A percentile compares a stretch with the other conserved stretches of the same genome.
Evolutionary conservation across 345 rosid species (phyloP).

Genomic region (Eucalyptus pauciflora): DNA sequence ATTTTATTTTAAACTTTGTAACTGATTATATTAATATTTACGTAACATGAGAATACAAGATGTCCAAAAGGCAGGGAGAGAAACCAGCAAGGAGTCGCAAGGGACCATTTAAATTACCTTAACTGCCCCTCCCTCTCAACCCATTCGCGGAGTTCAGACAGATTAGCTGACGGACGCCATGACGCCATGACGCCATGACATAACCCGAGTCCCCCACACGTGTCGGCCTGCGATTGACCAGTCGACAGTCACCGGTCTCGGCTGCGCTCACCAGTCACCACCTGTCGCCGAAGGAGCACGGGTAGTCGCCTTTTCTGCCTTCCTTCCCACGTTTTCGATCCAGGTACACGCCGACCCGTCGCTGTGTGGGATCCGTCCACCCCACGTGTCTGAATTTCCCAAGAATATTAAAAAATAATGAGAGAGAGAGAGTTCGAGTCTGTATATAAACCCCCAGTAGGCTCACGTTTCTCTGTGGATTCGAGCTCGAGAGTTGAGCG

Average conservation of each 20-base stretch:
- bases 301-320: background rate
- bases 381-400: background rate
- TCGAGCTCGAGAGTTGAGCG: background rate
- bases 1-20: background rate
- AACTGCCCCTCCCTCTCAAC: background rate
- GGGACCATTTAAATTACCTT: background rate
- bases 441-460: background rate
- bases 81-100: background rate
- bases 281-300: background rate
- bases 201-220: background rate
- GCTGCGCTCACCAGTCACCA: background rate
- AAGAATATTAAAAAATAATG: background rate
- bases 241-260: background rate
- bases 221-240: background rate
- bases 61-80: background rate
- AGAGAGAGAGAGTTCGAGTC: background rate
- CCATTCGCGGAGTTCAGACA: background rate
- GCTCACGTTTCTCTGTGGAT: rapidly evolving
- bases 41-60: background rate
- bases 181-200: background rate
- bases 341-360: background rate
- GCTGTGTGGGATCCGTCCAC: background rate
- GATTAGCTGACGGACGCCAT: background rate
- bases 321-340: background rate
- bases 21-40: rapidly evolving